Percentiles rank a stretch among this genome's conserved stretches.
Evolutionary conservation across 1,139 yeast genomes (phyloP).

Genomic region (Debaryomyces psychrophilus): DNA sequence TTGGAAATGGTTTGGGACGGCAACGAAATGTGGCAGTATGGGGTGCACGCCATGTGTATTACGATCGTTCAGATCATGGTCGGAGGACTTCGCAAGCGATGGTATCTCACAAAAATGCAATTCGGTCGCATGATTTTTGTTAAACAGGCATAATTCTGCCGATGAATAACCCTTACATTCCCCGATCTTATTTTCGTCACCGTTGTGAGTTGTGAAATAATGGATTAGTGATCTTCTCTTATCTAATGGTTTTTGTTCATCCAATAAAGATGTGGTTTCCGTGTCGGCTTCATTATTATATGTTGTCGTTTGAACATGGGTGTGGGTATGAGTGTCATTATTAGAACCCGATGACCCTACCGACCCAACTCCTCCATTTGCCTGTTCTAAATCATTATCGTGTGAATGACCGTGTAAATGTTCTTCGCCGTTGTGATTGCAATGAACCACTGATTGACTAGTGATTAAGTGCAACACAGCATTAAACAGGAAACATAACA

Average conservation of each 20-base stretch:
- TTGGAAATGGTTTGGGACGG: neutral
- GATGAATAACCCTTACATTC: constrained; percentile 59
- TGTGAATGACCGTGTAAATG: constrained; percentile 11
- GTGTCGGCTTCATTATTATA: neutral
- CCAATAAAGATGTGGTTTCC: constrained; percentile 3
- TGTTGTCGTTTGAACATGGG: neutral
- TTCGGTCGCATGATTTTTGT: constrained; percentile 13
- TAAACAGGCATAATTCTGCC: constrained; percentile 38
- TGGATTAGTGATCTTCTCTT: constrained; percentile 31
- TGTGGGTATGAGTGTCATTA: neutral
- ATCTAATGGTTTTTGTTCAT: neutral
- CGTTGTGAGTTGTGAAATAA: constrained; percentile 22
- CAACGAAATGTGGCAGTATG: neutral
- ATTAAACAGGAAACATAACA: constrained; percentile 63
- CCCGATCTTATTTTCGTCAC: constrained; percentile 37
- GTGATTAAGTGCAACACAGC: constrained; percentile 70
- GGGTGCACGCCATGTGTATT: constrained; percentile 1
- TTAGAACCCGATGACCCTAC: neutral
- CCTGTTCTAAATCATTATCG: constrained; percentile 17
- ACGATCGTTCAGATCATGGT: constrained; percentile 3
- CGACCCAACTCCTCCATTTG: neutral
- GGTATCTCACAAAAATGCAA: constrained; percentile 49
- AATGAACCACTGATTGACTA: constrained; percentile 82
- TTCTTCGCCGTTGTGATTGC: constrained; percentile 58
- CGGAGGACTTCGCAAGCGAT: constrained; percentile 10